Evolutionary conservation across 345 rosid genomes (phyloP).

Genomic region (Ceriops decandra): DNA sequence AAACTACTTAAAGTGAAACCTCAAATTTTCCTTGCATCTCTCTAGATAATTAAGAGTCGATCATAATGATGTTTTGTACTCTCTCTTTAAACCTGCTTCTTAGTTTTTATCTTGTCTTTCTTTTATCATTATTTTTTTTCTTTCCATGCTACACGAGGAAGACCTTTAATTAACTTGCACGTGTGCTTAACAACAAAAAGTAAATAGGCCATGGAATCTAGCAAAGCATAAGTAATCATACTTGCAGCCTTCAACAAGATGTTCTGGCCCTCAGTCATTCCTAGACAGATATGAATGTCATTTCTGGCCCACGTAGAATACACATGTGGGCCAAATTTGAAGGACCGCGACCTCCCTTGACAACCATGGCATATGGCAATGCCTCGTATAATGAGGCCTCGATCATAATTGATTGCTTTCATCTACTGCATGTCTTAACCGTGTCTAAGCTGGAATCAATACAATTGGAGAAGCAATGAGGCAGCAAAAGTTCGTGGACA

Average conservation of each 20-base stretch:
- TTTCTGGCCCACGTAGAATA: background rate
- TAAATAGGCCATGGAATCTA: background rate
- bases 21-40: too few relatives aligned
- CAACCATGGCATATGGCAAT: background rate
- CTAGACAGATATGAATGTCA: background rate
- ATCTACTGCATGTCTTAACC: background rate
- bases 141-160: background rate
- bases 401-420: background rate
- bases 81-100: background rate
- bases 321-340: background rate
- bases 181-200: background rate
- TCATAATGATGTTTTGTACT: background rate
- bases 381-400: background rate
- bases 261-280: background rate
- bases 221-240: background rate
- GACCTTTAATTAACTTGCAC: background rate
- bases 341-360: background rate
- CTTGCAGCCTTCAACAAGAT: background rate
- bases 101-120: background rate
- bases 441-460: background rate
- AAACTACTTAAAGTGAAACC: too few relatives aligned
- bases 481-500: background rate
- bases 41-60: slow-evolving; percentile 5
- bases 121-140: background rate
- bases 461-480: background rate